Evolutionary conservation across 129 eudicot species (phyloP).

Genomic region (Tagetes patula): DNA sequence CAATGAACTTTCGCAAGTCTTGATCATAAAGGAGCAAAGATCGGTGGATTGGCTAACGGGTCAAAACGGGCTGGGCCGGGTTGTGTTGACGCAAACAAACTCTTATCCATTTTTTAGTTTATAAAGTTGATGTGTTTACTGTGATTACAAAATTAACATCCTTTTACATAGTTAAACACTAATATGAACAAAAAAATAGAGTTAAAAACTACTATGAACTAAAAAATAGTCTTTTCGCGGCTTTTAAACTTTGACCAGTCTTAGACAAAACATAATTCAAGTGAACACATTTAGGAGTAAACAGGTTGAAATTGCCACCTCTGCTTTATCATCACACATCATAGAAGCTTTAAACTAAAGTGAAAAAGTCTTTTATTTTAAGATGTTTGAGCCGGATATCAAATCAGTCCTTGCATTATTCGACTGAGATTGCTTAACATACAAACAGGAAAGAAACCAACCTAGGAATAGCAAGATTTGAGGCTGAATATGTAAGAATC

Average conservation of each 20-base stretch:
- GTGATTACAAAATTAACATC: background rate
- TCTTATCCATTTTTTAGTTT: background rate
- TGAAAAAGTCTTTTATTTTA: background rate
- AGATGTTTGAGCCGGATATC: background rate
- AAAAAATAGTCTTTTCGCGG: background rate
- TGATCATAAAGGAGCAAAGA: background rate
- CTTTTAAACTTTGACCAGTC: background rate
- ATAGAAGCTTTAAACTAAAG: background rate
- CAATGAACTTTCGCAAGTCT: conserved; percentile 10
- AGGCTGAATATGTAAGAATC: conserved; percentile 78
- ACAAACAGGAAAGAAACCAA: conserved; percentile 31
- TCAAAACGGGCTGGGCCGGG: background rate
- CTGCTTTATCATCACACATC: conserved; percentile 6
- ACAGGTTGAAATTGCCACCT: background rate
- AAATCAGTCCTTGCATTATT: background rate
- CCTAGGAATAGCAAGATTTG: conserved; percentile 64
- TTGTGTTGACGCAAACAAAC: background rate
- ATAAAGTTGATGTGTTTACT: background rate
- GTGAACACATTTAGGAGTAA: background rate
- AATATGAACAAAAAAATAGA: background rate
- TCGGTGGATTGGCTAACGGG: background rate
- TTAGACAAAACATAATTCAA: background rate
- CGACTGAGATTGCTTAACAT: conserved; percentile 8
- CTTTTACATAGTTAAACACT: background rate
- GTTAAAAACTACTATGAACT: background rate